These are phyloP conservation scores for Nemania diffusa DNA, from an alignment of 2,329 filamentous ascomycete genomes.

Conservation along the genomic window DNA sequence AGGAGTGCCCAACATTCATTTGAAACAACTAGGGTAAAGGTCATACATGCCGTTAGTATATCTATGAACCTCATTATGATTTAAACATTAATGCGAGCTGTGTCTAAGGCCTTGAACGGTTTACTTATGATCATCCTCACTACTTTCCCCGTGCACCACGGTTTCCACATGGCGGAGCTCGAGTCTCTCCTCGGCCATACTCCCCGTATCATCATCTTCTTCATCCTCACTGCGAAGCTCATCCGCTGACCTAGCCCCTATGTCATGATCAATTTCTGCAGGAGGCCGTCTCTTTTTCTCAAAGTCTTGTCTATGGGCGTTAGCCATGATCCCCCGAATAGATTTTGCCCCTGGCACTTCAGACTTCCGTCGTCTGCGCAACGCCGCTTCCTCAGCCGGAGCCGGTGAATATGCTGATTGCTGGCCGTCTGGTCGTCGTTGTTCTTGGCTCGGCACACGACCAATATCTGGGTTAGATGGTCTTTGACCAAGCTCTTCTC, in stretches of 20 bases:
- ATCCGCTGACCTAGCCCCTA: slow-evolving; percentile 50
- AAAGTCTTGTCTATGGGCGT: slow-evolving; percentile 91
- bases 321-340: slow-evolving; percentile 75
- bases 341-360: slow-evolving; percentile 48
- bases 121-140: slow-evolving; percentile 26
- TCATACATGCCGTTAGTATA: neutral
- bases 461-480: slow-evolving; percentile 34
- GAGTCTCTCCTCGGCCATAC: slow-evolving; percentile 43
- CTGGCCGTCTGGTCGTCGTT: slow-evolving; percentile 19
- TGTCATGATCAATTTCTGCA: slow-evolving; percentile 48
- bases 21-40: neutral
- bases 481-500: slow-evolving; percentile 19
- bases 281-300: slow-evolving; percentile 76
- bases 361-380: slow-evolving; percentile 40
- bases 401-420: slow-evolving; percentile 33
- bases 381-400: slow-evolving; percentile 38
- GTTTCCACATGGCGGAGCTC: slow-evolving; percentile 39
- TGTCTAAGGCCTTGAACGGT: neutral
- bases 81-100: neutral
- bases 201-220: slow-evolving; percentile 48
- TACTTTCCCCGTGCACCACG: slow-evolving; percentile 33
- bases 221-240: slow-evolving; percentile 50
- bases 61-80: neutral
- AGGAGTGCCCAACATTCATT: neutral
- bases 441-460: slow-evolving; percentile 36